Evolutionary conservation across 805 yeast species (phyloP), one percentile per base, ranked within the genome.

Genomic region (Metschnikowia hibisci): DNA sequence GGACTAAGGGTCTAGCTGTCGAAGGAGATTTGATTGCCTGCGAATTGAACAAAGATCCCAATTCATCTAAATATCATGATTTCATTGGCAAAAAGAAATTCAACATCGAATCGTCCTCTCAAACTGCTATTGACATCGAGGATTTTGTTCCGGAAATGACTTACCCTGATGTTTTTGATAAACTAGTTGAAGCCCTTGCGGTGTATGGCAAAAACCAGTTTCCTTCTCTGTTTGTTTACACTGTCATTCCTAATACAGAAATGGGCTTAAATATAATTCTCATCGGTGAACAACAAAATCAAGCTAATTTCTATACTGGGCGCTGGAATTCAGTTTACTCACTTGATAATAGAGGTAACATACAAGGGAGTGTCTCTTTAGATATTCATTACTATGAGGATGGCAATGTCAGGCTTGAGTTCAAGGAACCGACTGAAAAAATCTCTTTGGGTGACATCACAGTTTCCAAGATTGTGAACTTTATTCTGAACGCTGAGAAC

Each of bases 301-400:
- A 85, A 35, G 73, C 76, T 31, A 91, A 91, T 67, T 89, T 73
- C 67, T 87, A 90, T 78, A 88, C 88, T 55, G 98, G 98, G 6
- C 78, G 81, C 59, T 89, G 97, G 96, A 77, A 71, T 41, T 82
- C 95, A 1, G 66, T 69, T 47, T 89, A 87, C 63, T 57, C 65
- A 6, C 67, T 76, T 44, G 57, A 60, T 0, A 47, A 54, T 2
- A 20, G 40, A 25, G 60, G 58, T 0, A 42, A 60, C 6, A 48
- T 85, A 12, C 52, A 51, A 3, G 96, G 95, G 4, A 58, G 60
- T 6, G 73, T 87, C 28, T 63, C 61, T 15, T 74, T 89, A 26
- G 90, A 87, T 51, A 84, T 90, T 32, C 99, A 91, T 63, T 93
- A 90, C 63, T 93, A 78, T 61, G 99, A 91, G 66, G 98, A 91